These are phyloP conservation scores for Lactarius akahatsu DNA, from an alignment of 768 basidiomycete genomes.

Conservation along the genomic window DNA sequence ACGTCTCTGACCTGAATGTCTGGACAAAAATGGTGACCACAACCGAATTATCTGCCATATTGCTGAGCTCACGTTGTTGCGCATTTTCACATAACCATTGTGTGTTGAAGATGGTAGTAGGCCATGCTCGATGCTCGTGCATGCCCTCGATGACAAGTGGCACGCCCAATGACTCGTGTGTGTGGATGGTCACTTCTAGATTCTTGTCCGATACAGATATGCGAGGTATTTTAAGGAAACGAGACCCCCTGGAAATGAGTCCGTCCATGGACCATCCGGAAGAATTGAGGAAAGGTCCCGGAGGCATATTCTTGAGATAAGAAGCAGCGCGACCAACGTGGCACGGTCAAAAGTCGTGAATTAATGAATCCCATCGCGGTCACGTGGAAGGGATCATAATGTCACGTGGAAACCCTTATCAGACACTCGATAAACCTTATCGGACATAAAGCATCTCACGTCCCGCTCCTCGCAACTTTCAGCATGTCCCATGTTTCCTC, in stretches of 20 bases:
- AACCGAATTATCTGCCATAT: background rate
- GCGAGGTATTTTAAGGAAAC: slow-evolving; percentile 46
- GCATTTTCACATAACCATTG: slow-evolving; percentile 50
- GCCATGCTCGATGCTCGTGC: slow-evolving; percentile 58
- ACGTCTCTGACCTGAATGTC: slow-evolving; percentile 66
- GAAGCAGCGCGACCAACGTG: background rate
- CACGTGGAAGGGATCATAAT: slow-evolving; percentile 2
- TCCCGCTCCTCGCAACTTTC: background rate
- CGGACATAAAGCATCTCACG: background rate
- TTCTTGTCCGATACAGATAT: slow-evolving; percentile 37
- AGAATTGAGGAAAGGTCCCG: slow-evolving; percentile 12
- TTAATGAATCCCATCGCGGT: background rate
- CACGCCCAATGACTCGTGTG: slow-evolving; percentile 48
- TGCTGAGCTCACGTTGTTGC: slow-evolving; percentile 24
- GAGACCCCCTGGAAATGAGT: slow-evolving; percentile 40
- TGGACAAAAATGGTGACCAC: slow-evolving; percentile 32
- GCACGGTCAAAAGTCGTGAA: no score
- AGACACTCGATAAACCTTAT: no score
- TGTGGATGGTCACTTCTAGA: slow-evolving; percentile 27
- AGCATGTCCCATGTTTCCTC: slow-evolving; percentile 42
- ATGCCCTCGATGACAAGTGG: slow-evolving; percentile 67
- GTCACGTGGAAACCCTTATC: no score
- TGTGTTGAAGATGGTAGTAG: slow-evolving; percentile 49
- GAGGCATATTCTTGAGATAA: slow-evolving; percentile 7
- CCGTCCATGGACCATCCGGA: slow-evolving; percentile 50